These are phyloP conservation scores for Cucumis hystrix DNA, from an alignment of 306 rosid species.

Conservation along the genomic window DNA sequence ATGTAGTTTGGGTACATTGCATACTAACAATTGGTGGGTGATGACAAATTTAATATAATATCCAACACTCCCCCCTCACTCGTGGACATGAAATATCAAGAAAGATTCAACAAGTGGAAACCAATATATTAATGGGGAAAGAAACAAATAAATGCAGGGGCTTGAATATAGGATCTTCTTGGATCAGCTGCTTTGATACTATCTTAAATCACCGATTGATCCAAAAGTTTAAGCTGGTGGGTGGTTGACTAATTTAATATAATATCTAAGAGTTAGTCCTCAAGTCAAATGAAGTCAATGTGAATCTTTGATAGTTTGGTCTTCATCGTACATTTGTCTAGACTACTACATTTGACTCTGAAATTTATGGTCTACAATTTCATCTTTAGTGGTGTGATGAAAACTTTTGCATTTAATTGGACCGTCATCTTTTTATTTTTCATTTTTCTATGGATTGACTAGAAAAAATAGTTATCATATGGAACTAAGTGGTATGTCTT, in stretches of 20 bases:
- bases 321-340: background rate
- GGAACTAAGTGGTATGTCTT: background rate
- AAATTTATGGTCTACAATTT: background rate
- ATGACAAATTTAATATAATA: too few relatives aligned
- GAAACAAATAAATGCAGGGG: too few relatives aligned
- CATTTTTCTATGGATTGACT: background rate
- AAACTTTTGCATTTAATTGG: background rate
- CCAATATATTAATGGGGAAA: too few relatives aligned
- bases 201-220: too few relatives aligned
- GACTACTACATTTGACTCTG: background rate
- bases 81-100: too few relatives aligned
- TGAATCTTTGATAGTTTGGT: background rate
- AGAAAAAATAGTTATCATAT: background rate
- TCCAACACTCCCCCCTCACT: too few relatives aligned
- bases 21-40: background rate
- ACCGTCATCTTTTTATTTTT: too few relatives aligned
- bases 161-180: too few relatives aligned
- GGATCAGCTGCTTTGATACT: too few relatives aligned
- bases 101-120: too few relatives aligned
- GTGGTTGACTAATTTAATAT: too few relatives aligned
- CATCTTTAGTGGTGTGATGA: background rate
- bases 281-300: background rate
- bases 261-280: background rate
- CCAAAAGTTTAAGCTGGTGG: too few relatives aligned
- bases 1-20: background rate